A percentile compares a stretch with the other conserved stretches of the same genome.
Evolutionary conservation across 495 filamentous ascomycete genomes (phyloP).

Genomic region (Sordaria brevicollis): DNA sequence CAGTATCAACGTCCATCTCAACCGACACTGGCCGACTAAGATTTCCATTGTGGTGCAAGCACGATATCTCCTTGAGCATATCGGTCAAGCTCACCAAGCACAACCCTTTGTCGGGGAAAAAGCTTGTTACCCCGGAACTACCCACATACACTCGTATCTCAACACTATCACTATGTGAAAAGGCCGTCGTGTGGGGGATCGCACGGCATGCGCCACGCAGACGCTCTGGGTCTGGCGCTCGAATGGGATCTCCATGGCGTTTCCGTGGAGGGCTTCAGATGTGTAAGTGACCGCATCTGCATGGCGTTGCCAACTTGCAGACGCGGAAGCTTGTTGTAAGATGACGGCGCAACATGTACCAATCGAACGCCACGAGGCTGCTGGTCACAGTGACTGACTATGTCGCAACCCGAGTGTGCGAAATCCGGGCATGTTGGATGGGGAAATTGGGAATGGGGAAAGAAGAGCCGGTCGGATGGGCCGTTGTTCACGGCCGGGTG

Average conservation of each 20-base stretch:
- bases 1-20: background rate
- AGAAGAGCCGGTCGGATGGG: background rate
- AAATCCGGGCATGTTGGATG: background rate
- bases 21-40: background rate
- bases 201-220: background rate
- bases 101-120: background rate
- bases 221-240: background rate
- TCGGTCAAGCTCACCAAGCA: background rate
- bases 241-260: background rate
- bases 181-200: background rate
- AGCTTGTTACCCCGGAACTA: background rate
- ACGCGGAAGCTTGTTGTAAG: background rate
- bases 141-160: background rate
- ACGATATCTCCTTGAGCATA: background rate
- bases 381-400: background rate
- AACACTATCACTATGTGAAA: background rate
- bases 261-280: background rate
- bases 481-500: background rate
- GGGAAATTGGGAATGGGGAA: background rate
- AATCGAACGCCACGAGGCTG: slow-evolving; percentile 2
- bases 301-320: background rate
- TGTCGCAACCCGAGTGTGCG: background rate
- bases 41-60: background rate
- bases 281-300: background rate
- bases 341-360: background rate